A percentile compares a stretch with the other conserved stretches of the same genome.
Conservation (phyloP, 805 yeast species). For the Suhomyces xylopsoci region DNA sequence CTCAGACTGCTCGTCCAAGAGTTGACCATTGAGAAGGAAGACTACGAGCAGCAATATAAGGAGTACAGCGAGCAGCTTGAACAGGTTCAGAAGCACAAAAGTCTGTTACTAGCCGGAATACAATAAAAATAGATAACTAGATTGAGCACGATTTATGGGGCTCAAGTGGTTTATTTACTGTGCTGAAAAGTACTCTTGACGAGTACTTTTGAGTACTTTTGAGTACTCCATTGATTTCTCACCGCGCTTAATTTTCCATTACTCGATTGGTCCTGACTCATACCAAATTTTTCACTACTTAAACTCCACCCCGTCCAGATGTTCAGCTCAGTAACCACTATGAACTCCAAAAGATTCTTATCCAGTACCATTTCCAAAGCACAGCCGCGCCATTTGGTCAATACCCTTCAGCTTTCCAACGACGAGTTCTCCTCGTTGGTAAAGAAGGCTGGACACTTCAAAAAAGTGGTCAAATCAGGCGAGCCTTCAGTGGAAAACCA, state of each 20-base stretch:
- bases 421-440: constrained; percentile 72
- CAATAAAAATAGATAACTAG: too few relatives aligned
- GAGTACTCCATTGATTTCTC: constrained; percentile 6
- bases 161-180: too few relatives aligned
- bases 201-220: neutral
- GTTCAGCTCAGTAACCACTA: neutral
- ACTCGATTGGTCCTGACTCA: constrained; percentile 10
- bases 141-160: too few relatives aligned
- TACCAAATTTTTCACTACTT: constrained; percentile 3
- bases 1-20: neutral
- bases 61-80: neutral
- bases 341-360: constrained; percentile 3
- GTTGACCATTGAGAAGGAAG: neutral
- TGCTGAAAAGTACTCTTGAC: neutral
- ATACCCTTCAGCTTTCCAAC: constrained; percentile 73
- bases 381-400: constrained; percentile 67
- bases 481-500: constrained; percentile 37
- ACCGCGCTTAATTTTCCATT: constrained; percentile 14
- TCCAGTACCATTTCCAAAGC: constrained; percentile 4
- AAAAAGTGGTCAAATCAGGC: constrained; percentile 58
- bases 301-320: neutral
- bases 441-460: constrained; percentile 66
- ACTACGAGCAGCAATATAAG: neutral
- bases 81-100: neutral
- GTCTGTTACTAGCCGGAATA: neutral